Evolutionary conservation across 257 asterid genomes (phyloP).

Genomic region (Parsonsia alboflavescens): DNA sequence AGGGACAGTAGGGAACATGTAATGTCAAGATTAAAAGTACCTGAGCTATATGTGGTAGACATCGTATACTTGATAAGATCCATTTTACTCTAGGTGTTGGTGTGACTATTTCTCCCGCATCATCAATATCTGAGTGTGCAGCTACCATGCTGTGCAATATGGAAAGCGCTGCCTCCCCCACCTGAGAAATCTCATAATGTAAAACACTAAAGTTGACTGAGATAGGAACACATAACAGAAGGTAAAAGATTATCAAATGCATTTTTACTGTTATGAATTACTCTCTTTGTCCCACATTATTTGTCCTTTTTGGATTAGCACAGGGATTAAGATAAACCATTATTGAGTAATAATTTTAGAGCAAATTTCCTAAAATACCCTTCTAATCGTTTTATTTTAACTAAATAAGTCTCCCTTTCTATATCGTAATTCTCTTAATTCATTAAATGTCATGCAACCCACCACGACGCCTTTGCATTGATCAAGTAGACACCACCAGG

Average conservation of each 20-base stretch:
- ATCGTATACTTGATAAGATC: constrained; percentile 87
- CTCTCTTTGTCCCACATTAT: too few relatives aligned
- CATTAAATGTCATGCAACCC: too few relatives aligned
- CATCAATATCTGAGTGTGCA: constrained; percentile 96
- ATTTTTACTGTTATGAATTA: neutral
- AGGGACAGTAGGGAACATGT: constrained; percentile 4
- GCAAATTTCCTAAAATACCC: too few relatives aligned
- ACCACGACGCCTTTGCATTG: too few relatives aligned
- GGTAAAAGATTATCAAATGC: neutral
- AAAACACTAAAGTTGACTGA: neutral
- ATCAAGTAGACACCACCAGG: too few relatives aligned
- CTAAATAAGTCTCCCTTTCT: too few relatives aligned
- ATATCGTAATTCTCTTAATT: too few relatives aligned
- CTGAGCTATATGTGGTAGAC: constrained; percentile 97
- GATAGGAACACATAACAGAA: neutral
- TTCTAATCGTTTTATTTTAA: too few relatives aligned
- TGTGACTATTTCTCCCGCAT: constrained; percentile 97
- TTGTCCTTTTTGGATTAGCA: too few relatives aligned
- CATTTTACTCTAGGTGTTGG: constrained; percentile 96
- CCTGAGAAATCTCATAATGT: constrained; percentile 39
- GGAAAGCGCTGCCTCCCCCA: constrained; percentile 85
- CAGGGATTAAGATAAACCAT: too few relatives aligned
- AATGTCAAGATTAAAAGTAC: constrained; percentile 32
- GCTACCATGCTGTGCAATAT: constrained; percentile 96
- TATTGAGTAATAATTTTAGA: too few relatives aligned